These are phyloP conservation scores for Penicillium sp. DNA, from an alignment of 2,329 filamentous ascomycete genomes.

Conservation along the genomic window DNA sequence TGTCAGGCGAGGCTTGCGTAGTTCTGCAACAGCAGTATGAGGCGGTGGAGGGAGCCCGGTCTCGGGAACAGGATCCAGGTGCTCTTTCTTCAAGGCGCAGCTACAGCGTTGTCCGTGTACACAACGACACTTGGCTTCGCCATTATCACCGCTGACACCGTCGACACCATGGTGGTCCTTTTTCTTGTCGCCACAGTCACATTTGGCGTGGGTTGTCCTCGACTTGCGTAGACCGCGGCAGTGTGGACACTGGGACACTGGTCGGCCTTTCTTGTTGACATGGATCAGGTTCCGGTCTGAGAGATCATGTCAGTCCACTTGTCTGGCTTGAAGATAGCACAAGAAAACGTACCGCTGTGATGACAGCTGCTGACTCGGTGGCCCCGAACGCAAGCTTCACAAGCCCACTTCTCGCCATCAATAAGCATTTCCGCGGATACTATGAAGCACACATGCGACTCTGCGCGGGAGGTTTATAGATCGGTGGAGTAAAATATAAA, in stretches of 20 bases:
- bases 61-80: constrained; percentile 48
- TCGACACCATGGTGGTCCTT: constrained; percentile 45
- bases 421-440: constrained; percentile 63
- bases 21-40: constrained; percentile 41
- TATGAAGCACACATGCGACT: constrained; percentile 38
- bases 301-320: neutral
- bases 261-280: constrained; percentile 96
- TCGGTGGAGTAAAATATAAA: constrained; percentile 9
- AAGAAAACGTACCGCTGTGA: constrained; percentile 72
- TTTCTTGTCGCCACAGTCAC: constrained; percentile 90
- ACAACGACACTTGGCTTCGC: constrained; percentile 46
- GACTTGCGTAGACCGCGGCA: constrained; percentile 96
- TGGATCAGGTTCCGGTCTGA: constrained; percentile 71
- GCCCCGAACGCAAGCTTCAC: constrained; percentile 95
- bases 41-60: constrained; percentile 40
- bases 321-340: neutral
- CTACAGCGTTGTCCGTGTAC: constrained; percentile 57
- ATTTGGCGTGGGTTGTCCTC: constrained; percentile 89
- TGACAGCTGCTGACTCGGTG: constrained; percentile 99
- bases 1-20: constrained; percentile 54
- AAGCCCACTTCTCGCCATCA: constrained; percentile 96
- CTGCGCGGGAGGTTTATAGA: constrained; percentile 26
- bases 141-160: constrained; percentile 32
- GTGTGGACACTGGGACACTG: constrained; percentile 95
- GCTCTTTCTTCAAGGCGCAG: constrained; percentile 59